A percentile compares a stretch with the other conserved stretches of the same genome.
Conservation (phyloP, 768 basidiomycete species). For the Chalciporus chontae region DNA sequence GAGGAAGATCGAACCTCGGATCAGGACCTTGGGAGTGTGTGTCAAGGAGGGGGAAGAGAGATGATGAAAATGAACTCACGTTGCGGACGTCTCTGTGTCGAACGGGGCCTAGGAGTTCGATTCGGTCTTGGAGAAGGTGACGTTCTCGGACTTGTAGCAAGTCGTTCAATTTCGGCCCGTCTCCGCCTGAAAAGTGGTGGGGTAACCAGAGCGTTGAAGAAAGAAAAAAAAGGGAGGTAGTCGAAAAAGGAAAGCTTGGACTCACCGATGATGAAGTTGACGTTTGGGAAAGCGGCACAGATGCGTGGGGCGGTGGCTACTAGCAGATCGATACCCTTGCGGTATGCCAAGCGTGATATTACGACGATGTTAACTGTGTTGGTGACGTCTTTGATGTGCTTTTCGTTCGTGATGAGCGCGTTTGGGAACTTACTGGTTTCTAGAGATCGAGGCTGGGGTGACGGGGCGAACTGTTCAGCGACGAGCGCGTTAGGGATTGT, state of each 20-base stretch:
- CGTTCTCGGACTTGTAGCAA: conserved; percentile 95
- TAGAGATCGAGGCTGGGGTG: conserved; percentile 37
- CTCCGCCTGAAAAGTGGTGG: conserved; percentile 88
- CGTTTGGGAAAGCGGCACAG: conserved; percentile 79
- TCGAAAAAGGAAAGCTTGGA: background rate
- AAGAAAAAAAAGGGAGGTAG: background rate
- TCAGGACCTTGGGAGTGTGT: conserved; percentile 58
- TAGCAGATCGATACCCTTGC: conserved; percentile 95
- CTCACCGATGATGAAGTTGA: conserved; percentile 83
- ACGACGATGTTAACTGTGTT: conserved; percentile 84
- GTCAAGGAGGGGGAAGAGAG: background rate
- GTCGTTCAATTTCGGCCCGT: conserved; percentile 93
- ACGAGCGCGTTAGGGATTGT: conserved; percentile 94
- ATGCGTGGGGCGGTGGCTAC: conserved; percentile 90
- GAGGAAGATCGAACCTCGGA: conserved; percentile 85
- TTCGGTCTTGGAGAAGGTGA: conserved; percentile 82
- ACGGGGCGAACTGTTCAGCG: conserved; percentile 80
- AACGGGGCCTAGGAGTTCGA: conserved; percentile 84
- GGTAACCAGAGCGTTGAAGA: too few relatives aligned
- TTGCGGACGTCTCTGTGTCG: conserved; percentile 78
- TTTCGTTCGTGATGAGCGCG: background rate
- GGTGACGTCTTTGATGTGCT: background rate
- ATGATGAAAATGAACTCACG: conserved; percentile 39
- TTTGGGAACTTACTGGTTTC: conserved; percentile 51
- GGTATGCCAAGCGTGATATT: conserved; percentile 85